Evolutionary conservation across 257 asterid genomes (phyloP).

Genomic region (Solanum corneliomulleri): DNA sequence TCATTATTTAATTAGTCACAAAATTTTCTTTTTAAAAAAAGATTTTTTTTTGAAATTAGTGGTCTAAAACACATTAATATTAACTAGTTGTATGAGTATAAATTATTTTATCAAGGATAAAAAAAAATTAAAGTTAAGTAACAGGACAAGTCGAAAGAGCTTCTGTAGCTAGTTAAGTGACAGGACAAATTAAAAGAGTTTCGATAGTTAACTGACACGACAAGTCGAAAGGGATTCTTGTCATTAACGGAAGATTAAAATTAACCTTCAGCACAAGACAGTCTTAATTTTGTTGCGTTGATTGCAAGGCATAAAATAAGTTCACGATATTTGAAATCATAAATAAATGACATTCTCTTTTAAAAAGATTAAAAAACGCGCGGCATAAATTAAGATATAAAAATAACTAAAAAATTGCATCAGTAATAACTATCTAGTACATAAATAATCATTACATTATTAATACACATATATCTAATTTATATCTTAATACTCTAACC

Average conservation of each 20-base stretch:
- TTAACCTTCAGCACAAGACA: neutral
- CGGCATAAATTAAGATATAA: neutral
- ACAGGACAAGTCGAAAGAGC: no score
- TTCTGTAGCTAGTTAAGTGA: no score
- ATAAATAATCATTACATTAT: neutral
- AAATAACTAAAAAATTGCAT: neutral
- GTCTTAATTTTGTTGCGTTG: neutral
- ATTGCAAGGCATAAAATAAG: neutral
- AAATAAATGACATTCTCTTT: neutral
- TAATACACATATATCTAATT: neutral
- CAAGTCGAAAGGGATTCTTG: no score
- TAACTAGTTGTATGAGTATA: no score
- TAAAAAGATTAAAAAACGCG: neutral
- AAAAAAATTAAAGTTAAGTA: no score
- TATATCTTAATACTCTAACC: neutral
- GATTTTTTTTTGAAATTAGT: no score
- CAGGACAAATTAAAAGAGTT: no score
- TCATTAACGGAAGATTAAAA: no score
- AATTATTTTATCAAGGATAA: no score
- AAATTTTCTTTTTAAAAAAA: no score
- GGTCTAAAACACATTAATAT: neutral
- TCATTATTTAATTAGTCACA: no score
- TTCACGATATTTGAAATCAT: neutral
- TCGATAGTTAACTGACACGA: no score
- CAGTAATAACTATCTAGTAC: neutral